These are phyloP conservation scores for Ustilago tritici DNA, from an alignment of 1,284 basidiomycete genomes.

Conservation along the genomic window DNA sequence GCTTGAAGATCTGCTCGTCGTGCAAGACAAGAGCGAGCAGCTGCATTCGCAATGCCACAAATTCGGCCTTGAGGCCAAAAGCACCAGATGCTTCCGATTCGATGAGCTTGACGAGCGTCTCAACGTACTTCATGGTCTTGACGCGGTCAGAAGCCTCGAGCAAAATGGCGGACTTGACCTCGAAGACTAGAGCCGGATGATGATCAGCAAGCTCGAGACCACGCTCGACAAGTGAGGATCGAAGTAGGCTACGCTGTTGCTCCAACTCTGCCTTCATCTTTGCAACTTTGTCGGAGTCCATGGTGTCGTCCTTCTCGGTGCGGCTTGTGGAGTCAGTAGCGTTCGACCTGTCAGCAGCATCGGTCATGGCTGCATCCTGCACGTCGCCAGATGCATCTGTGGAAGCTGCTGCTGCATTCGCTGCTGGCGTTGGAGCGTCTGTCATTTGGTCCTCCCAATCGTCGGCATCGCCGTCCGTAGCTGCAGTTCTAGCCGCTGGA, in stretches of 20 bases:
- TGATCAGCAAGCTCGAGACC: conserved; percentile 83
- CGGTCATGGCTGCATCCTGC: conserved; percentile 42
- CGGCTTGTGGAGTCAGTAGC: not conserved
- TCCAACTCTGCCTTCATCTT: conserved; percentile 45
- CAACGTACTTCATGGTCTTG: conserved; percentile 29
- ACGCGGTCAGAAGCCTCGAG: conserved; percentile 44
- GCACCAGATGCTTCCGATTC: conserved; percentile 34
- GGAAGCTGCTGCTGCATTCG: conserved; percentile 22
- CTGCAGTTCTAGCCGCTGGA: conserved; percentile 12
- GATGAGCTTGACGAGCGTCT: conserved; percentile 42
- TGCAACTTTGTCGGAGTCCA: conserved; percentile 36
- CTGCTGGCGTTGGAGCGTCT: conserved; percentile 52
- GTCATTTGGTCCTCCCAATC: conserved; percentile 33
- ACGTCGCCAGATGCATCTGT: conserved; percentile 36
- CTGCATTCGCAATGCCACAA: conserved; percentile 81
- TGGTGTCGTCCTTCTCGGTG: conserved; percentile 30
- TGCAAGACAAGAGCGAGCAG: conserved; percentile 85
- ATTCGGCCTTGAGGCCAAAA: conserved; percentile 38
- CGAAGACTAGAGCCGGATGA: conserved; percentile 87
- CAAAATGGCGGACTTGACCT: conserved; percentile 73
- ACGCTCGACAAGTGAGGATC: conserved; percentile 45
- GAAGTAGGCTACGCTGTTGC: conserved; percentile 72
- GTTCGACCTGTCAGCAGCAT: conserved; percentile 12
- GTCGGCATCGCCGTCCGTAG: conserved; percentile 41
- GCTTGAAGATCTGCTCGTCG: conserved; percentile 77